Evolutionary conservation across 2,329 filamentous ascomycete genomes (phyloP), one percentile per base, ranked within the genome.

Genomic region (Aspergillus fijiensis): DNA sequence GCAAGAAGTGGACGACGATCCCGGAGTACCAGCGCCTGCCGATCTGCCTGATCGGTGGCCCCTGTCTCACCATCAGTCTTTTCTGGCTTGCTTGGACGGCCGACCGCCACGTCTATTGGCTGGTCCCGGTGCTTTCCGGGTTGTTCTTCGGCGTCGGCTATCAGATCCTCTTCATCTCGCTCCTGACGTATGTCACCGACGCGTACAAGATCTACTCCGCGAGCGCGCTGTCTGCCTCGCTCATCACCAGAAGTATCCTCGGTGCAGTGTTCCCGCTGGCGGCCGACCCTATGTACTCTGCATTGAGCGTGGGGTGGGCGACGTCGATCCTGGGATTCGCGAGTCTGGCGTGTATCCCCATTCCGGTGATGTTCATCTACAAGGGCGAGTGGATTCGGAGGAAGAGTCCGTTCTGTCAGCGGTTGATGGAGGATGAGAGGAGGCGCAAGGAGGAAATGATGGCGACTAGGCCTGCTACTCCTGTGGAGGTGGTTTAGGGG

Each of bases 11-110:
- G 88, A 79, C 85, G 0, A 76, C 77, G 27, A 65, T 64, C 4
- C 65, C 70, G 84, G 72, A 93, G 70, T 88, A 85, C 69, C 84
- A 87, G 5, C 85, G 90, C 1, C 80, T 94, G 0, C 90, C 90
- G 0, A 79, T 93, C 2, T 89, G 89, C 4, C 89, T 86, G 69
- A 67, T 91, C 19, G 89, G 88, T 1, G 89, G 89, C 0, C 88
- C 89, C 0, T 77, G 89, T 48, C 83, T 86, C 1, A 80, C 85
- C 33, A 79, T 69, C 49, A 69, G 67, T 23, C 63, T 73, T 12
- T 89, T 64, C 72, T 85, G 60, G 88, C 80, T 89, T 16, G 87
- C 85, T 21, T 89, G 83, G 82, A 81, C 83, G 1, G 79, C 86
- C 1, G 76, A 75, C 5, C 59, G 73, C 0, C 73, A 71, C 6